Base-by-base conservation (phyloP, 768 basidiomycete species). In the Boletus coccyginus region DNA sequence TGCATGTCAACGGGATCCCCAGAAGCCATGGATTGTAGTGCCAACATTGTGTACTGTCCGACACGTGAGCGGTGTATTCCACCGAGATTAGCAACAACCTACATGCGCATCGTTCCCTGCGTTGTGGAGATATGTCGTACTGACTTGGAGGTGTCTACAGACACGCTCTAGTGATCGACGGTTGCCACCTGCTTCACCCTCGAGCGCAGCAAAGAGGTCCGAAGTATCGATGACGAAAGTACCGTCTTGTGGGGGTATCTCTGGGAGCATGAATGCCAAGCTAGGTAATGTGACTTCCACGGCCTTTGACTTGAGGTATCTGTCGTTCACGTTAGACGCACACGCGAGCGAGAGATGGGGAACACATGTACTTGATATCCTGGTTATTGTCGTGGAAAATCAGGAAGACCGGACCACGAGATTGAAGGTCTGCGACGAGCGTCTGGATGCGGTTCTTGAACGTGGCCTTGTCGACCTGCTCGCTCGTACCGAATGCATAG, bases 71-170 rank as follows among this genome's bases (percentile, higher is more conserved):
- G 2, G 31, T 21, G 19, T 9, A 17, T 27, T 32, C 14, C 13
- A 8, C 31, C 17, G 9, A 35, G 8, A 49, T 43, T 11, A 36
- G 43, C 21, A 7, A 32, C 21, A 40, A 69, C 85, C 41, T 62
- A 92, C 92, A 67, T 87, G 79, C 2, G 92, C 91, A 68, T 94
- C 90, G 64, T 93, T 94, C 0, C 91, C 92, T 1, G 90, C 91
- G 64, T 94, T 95, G 76, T 93, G 93, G 55, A 88, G 71, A 61
- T 78, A 75, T 35, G 77, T 60, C 1, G 82, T 80, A 0, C 72
- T 59, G 48, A 92, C 77, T 48, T 83, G 80, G 21, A 94, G 77
- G 50, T 85, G 81, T 45, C 75, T 73, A 69, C 87, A 89, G 32
- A 85, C 78, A 39, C 83, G 80, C 57, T 81, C 81, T 21, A 95